A percentile compares a stretch with the other conserved stretches of the same genome.
Evolutionary conservation across 148 eudicot species (phyloP).

Genomic region (Nyssa sinensis): DNA sequence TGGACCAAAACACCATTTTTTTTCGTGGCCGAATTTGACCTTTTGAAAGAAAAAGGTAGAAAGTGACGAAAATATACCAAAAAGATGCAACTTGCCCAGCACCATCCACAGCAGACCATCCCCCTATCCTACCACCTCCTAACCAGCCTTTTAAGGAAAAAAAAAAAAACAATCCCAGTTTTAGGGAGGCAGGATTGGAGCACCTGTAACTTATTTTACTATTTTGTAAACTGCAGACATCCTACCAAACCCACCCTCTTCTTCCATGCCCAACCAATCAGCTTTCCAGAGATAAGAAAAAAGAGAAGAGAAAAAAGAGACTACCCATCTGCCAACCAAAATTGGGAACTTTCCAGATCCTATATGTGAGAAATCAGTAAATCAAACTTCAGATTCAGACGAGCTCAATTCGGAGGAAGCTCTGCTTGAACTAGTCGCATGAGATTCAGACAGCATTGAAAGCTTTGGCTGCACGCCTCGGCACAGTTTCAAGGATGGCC

Average conservation of each 20-base stretch:
- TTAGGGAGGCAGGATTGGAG: conserved; percentile 18
- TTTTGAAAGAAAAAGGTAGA: background rate
- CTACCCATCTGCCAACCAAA: conserved; percentile 22
- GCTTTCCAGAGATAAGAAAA: conserved; percentile 12
- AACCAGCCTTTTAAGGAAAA: conserved; percentile 3
- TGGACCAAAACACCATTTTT: conserved; percentile 20
- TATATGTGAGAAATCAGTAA: conserved; percentile 21
- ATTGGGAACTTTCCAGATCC: conserved; percentile 18
- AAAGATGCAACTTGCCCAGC: conserved; percentile 20
- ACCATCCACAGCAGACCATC: conserved; percentile 13
- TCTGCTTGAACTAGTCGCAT: conserved; percentile 35
- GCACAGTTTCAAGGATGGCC: conserved; percentile 43
- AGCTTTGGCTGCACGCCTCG: conserved; percentile 38
- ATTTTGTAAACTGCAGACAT: conserved; percentile 23
- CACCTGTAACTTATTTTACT: conserved; percentile 35
- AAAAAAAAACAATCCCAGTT: conserved; percentile 11
- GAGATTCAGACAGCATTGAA: conserved; percentile 29
- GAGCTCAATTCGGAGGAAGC: conserved; percentile 35
- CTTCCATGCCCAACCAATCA: background rate
- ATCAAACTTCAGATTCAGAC: conserved; percentile 35
- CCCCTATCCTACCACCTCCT: conserved; percentile 26
- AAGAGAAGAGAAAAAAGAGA: conserved; percentile 12
- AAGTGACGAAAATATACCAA: conserved; percentile 13
- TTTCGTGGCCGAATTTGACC: conserved; percentile 8
- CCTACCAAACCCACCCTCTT: background rate